These are phyloP conservation scores for Pestalotiopsis sp. DNA, from an alignment of 2,329 filamentous ascomycete genomes.

Conservation along the genomic window DNA sequence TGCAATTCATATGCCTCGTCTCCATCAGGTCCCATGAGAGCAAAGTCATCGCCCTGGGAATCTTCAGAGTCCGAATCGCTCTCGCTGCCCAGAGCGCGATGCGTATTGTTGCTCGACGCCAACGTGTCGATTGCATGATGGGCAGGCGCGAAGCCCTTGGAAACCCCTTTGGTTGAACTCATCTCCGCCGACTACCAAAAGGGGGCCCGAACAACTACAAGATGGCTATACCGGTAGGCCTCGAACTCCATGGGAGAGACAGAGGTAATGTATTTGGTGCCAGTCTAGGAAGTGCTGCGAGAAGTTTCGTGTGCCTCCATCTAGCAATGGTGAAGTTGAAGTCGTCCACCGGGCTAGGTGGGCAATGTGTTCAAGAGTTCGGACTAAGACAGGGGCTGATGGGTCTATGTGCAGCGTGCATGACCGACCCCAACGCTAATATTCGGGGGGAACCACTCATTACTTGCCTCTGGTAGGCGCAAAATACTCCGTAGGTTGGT, in stretches of 20 bases:
- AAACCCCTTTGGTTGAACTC: background rate
- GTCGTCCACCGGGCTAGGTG: background rate
- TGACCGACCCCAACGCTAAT: too few species aligned
- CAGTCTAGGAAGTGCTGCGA: background rate
- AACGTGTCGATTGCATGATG: background rate
- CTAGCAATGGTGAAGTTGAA: background rate
- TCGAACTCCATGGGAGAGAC: background rate
- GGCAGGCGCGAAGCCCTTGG: background rate
- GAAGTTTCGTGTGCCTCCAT: background rate
- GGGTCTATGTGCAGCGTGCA: too few species aligned
- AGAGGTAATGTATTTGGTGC: background rate
- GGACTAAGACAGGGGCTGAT: too few species aligned
- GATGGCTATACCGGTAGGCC: background rate
- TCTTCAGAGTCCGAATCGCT: constrained; percentile 11
- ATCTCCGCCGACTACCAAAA: background rate
- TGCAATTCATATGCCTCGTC: constrained; percentile 16
- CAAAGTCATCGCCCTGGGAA: background rate
- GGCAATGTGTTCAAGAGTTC: background rate
- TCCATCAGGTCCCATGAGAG: background rate
- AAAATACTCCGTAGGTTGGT: too few species aligned
- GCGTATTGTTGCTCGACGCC: background rate
- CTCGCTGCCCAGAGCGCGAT: constrained; percentile 4
- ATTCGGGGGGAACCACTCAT: too few species aligned
- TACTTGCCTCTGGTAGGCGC: too few species aligned
- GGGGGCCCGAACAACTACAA: background rate